Base-by-base conservation (phyloP, 495 filamentous ascomycete genomes). In the Penicillium samsonianum region DNA sequence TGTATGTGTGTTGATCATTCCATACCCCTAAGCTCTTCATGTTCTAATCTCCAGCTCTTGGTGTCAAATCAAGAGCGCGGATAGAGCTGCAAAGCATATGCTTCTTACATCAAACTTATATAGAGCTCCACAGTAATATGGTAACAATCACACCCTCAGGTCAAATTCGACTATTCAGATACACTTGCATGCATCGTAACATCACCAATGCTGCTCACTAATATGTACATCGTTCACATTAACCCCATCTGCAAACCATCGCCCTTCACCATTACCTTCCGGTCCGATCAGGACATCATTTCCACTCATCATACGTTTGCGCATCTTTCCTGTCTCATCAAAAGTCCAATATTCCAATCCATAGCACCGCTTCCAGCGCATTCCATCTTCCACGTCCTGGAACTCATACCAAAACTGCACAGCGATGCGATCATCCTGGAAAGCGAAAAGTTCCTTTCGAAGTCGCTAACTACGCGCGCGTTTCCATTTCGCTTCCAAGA, bases 401-500 rank as follows among this genome's bases (percentile, higher is more conserved):
- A 84, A 96, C 70, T 96, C 91, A 59, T 96, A 96, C 91, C 91
- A 96, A 70, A 96, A 96, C 72, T 95, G 89, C 40, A 94, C 90
- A 1, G 89, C 90, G 63, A 93, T 95, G 16, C 67, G 71, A 51
- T 77, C 64, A 42, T 74, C 75, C 14, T 53, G 54, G 44, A 70
- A 84, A 11, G 90, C 81, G 73, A 96, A 96, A 8, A 97, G 79
- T 66, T 97, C 92, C 72, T 96, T 96, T 51, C 91, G 84, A 38
- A 96, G 82, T 2, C 83, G 78, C 63, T 96, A 96, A 30, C 78
- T 85, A 26, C 82, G 71, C 71, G 96, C 91, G 17, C 78, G 78
- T 37, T 78, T 70, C 92, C 91, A 96, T 68, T 96, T 96, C 33
- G 84, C 73, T 2, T 78, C 81, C 41, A 97, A 72, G 64, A 95